A percentile compares a stretch with the other conserved stretches of the same genome.
Evolutionary conservation across 1,284 basidiomycete species (phyloP).

Genomic region (Rhodotorula sp.): DNA sequence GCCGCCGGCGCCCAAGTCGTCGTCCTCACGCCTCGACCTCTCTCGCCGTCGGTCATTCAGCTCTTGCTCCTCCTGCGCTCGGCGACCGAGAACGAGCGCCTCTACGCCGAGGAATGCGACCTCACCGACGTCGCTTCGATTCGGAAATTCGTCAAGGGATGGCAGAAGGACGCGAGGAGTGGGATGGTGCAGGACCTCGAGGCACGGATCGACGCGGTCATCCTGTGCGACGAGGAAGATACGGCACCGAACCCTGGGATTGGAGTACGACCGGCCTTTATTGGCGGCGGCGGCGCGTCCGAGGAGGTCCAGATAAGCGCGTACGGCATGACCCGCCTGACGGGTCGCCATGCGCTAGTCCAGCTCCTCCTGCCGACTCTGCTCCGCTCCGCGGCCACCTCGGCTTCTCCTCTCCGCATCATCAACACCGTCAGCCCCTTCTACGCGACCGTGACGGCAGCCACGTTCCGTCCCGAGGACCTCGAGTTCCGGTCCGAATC

Average conservation of each 20-base stretch:
- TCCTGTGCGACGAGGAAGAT: slow-evolving; percentile 41
- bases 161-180: slow-evolving; percentile 32
- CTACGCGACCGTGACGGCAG: slow-evolving; percentile 31
- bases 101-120: slow-evolving; percentile 44
- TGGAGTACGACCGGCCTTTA: neutral
- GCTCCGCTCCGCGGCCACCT: slow-evolving; percentile 30
- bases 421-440: slow-evolving; percentile 38
- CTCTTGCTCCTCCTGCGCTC: slow-evolving; percentile 41
- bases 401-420: slow-evolving; percentile 33
- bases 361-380: slow-evolving; percentile 38
- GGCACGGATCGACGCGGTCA: slow-evolving; percentile 39
- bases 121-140: slow-evolving; percentile 29
- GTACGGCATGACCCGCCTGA: slow-evolving; percentile 20
- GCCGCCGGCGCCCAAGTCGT: slow-evolving; percentile 40
- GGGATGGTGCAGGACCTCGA: slow-evolving; percentile 42
- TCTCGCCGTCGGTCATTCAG: slow-evolving; percentile 33
- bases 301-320: slow-evolving; percentile 2
- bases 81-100: slow-evolving; percentile 38
- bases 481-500: slow-evolving; percentile 6
- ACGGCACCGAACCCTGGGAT: neutral
- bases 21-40: slow-evolving; percentile 34
- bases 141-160: slow-evolving; percentile 28
- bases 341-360: slow-evolving; percentile 31
- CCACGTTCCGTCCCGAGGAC: slow-evolving; percentile 3
- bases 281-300: neutral